phyloP scores from a whole-genome alignment of 2,329 filamentous ascomycete species.

The Phialemonium atrogriseum region DNA sequence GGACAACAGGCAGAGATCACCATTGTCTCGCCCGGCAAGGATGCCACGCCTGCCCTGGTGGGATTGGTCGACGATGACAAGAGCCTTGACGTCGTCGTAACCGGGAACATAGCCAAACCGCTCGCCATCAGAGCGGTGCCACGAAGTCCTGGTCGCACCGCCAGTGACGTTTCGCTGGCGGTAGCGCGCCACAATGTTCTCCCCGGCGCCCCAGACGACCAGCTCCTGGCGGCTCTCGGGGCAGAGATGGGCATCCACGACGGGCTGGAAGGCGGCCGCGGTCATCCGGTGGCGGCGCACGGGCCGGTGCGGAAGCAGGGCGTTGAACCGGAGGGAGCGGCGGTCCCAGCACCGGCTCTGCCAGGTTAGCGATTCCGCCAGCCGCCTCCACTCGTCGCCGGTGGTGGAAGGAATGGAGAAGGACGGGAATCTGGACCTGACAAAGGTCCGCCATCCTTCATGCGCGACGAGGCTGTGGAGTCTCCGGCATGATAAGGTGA shows the following conservation, averaged over 20 bases:
- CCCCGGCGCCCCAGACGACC: slow-evolving; percentile 42
- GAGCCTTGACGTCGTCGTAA: slow-evolving; percentile 39
- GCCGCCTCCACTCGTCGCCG: slow-evolving; percentile 22
- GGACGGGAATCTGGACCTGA: slow-evolving; percentile 33
- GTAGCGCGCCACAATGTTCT: slow-evolving; percentile 37
- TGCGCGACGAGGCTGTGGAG: slow-evolving; percentile 27
- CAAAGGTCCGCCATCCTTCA: slow-evolving; percentile 41
- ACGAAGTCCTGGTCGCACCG: slow-evolving; percentile 7
- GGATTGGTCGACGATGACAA: slow-evolving; percentile 28
- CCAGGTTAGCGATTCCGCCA: slow-evolving; percentile 39
- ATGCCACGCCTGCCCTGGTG: slow-evolving; percentile 21
- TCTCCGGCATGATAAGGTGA: slow-evolving; percentile 29
- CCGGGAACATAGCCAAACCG: slow-evolving; percentile 31
- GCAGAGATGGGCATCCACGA: slow-evolving; percentile 35
- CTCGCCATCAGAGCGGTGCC: slow-evolving; percentile 23
- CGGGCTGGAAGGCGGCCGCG: slow-evolving; percentile 33
- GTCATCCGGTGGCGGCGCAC: slow-evolving; percentile 16
- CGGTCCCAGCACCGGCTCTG: slow-evolving; percentile 46
- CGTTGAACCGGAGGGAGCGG: slow-evolving; percentile 31
- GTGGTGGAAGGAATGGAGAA: slow-evolving; percentile 22
- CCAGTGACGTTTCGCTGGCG: slow-evolving; percentile 18
- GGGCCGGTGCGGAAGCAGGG: slow-evolving; percentile 16
- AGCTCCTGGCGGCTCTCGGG: slow-evolving; percentile 32
- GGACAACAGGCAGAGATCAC: slow-evolving; percentile 36
- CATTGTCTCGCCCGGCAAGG: slow-evolving; percentile 41